Evolutionary conservation across 306 rosid genomes (phyloP).

Genomic region (Fragaria iinumae): DNA sequence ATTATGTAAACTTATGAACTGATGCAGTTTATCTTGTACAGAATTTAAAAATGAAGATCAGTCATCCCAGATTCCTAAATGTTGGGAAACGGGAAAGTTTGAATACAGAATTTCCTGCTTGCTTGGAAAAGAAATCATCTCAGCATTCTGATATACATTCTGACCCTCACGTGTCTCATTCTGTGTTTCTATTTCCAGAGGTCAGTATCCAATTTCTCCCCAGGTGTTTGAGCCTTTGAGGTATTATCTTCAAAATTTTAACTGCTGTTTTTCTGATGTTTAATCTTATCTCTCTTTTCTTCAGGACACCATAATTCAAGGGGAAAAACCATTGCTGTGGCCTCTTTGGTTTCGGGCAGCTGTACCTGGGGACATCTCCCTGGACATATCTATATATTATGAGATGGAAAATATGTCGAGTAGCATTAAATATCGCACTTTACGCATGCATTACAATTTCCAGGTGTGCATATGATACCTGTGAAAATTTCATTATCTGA

Average conservation of each 20-base stretch:
- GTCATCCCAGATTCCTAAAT: slow-evolving; percentile 76
- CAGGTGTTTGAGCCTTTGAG: not conserved
- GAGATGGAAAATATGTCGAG: slow-evolving; percentile 75
- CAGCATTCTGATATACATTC: slow-evolving; percentile 31
- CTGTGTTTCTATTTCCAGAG: slow-evolving; percentile 76
- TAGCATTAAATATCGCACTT: slow-evolving; percentile 73
- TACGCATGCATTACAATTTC: slow-evolving; percentile 76
- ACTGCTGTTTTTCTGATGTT: slow-evolving; percentile 26
- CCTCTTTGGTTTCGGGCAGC: slow-evolving; percentile 99
- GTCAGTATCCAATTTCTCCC: slow-evolving; percentile 44
- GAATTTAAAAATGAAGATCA: slow-evolving; percentile 94
- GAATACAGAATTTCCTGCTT: slow-evolving; percentile 62
- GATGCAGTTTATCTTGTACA: slow-evolving; percentile 37
- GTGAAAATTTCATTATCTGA: slow-evolving; percentile 22
- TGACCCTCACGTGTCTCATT: slow-evolving; percentile 43
- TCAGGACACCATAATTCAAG: slow-evolving; percentile 71
- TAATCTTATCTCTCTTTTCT: slow-evolving; percentile 21
- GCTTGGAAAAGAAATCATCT: slow-evolving; percentile 58
- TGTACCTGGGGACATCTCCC: slow-evolving; percentile 75
- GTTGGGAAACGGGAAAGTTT: slow-evolving; percentile 62
- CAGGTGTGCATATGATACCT: slow-evolving; percentile 63
- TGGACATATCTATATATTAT: slow-evolving; percentile 78
- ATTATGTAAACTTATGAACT: not conserved
- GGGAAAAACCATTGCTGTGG: slow-evolving; percentile 68
- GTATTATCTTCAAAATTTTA: slow-evolving; percentile 21